These are phyloP conservation scores for Aspergillus bertholletiae DNA, from an alignment of 495 filamentous ascomycete species.

Conservation along the genomic window DNA sequence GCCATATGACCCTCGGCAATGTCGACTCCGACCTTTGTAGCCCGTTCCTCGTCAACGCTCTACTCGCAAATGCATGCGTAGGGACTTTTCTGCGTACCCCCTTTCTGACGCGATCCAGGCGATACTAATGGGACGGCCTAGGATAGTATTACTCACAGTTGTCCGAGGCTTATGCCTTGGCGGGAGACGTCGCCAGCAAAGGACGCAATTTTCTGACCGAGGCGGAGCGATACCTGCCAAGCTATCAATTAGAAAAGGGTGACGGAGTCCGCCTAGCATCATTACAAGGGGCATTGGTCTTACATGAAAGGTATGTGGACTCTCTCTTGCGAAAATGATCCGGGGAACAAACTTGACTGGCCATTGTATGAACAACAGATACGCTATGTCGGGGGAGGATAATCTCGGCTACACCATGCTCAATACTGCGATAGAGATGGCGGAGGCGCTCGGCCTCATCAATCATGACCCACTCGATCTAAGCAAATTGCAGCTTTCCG, in stretches of 20 bases:
- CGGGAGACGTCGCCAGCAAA: slow-evolving; percentile 27
- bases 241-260: slow-evolving; percentile 16
- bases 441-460: slow-evolving; percentile 23
- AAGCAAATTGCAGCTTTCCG: slow-evolving; percentile 11
- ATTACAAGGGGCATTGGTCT: slow-evolving; percentile 26
- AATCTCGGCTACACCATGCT: slow-evolving; percentile 30
- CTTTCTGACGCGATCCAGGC: neutral
- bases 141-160: slow-evolving; percentile 28
- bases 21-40: slow-evolving; percentile 36
- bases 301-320: slow-evolving; percentile 27
- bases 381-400: slow-evolving; percentile 26
- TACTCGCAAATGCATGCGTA: slow-evolving; percentile 38
- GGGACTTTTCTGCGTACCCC: neutral
- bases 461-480: slow-evolving; percentile 10
- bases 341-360: neutral
- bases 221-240: slow-evolving; percentile 23
- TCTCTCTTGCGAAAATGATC: neutral
- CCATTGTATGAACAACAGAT: slow-evolving; percentile 11
- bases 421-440: slow-evolving; percentile 27
- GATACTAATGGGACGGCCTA: neutral
- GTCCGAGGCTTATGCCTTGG: slow-evolving; percentile 23
- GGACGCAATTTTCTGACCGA: slow-evolving; percentile 28
- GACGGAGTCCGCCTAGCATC: slow-evolving; percentile 20
- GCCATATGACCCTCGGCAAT: slow-evolving; percentile 27
- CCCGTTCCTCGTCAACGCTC: slow-evolving; percentile 42